Evolutionary conservation across 331 rosid genomes (phyloP).

Genomic region (Phaseolus coccineus): DNA sequence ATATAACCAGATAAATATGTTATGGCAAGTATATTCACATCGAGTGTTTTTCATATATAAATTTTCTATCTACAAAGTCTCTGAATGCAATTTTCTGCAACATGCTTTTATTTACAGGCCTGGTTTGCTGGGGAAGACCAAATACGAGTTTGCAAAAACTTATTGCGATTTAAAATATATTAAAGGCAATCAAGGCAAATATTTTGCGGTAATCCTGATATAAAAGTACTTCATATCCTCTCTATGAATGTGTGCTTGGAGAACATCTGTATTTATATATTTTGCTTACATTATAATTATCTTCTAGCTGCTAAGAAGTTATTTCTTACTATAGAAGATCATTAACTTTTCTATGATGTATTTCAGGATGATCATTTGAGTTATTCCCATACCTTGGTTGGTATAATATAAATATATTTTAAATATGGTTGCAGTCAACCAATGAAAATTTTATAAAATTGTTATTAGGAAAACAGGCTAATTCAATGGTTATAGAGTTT

Average conservation of each 20-base stretch:
- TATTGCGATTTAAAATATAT: conserved; percentile 75
- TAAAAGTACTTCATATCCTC: conserved; percentile 38
- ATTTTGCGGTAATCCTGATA: conserved; percentile 69
- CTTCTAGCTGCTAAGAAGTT: conserved; percentile 36
- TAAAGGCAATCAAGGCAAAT: conserved; percentile 67
- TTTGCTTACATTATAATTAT: conserved; percentile 28
- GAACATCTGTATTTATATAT: not conserved
- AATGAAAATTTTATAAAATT: conserved; percentile 29
- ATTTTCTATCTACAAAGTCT: conserved; percentile 26
- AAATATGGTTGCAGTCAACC: conserved; percentile 15
- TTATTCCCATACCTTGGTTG: conserved; percentile 29
- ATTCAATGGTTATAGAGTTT: conserved; percentile 16
- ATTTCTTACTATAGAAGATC: conserved; percentile 25
- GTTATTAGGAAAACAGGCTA: conserved; percentile 17
- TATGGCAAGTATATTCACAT: conserved; percentile 76
- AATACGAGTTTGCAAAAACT: conserved; percentile 82
- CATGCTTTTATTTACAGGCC: conserved; percentile 69
- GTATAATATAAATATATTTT: conserved; percentile 9
- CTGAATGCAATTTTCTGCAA: conserved; percentile 41
- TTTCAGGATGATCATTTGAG: conserved; percentile 33
- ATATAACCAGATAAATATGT: conserved; percentile 90
- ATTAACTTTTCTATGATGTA: conserved; percentile 40
- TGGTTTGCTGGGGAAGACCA: conserved; percentile 85
- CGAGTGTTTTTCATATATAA: conserved; percentile 36
- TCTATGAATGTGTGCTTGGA: conserved; percentile 13